Evolutionary conservation across 768 basidiomycete species (phyloP).

Genomic region (Fistulinella prunicolor): DNA sequence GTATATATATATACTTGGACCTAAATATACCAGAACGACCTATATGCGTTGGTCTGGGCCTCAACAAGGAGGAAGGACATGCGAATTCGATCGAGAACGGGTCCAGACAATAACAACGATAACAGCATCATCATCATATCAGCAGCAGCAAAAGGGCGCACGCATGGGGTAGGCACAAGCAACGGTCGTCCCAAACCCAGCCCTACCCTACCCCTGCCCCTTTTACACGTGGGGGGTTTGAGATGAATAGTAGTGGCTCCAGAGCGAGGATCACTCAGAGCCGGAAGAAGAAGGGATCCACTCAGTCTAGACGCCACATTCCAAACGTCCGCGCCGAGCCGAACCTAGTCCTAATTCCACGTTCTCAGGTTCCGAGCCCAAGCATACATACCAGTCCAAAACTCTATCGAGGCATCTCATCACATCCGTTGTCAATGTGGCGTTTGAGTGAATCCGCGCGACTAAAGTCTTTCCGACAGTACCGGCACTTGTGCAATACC

Average conservation of each 20-base stretch:
- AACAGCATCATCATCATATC: not conserved
- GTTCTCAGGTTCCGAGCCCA: constrained; percentile 15
- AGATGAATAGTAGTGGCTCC: constrained; percentile 17
- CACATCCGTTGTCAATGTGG: constrained; percentile 80
- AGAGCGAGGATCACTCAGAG: constrained; percentile 14
- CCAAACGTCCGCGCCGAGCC: constrained; percentile 8
- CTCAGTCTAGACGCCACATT: constrained; percentile 13
- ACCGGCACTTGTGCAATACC: constrained; percentile 65
- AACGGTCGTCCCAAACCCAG: not conserved
- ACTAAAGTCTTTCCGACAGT: constrained; percentile 77
- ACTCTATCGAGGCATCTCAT: constrained; percentile 50
- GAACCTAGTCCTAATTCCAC: constrained; percentile 10
- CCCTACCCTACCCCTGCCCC: not conserved
- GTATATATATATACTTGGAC: constrained; percentile 12
- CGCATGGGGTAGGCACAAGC: not conserved
- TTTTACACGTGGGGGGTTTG: constrained; percentile 7
- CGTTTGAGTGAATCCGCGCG: constrained; percentile 78
- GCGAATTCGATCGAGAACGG: constrained; percentile 4
- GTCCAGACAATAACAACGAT: constrained; percentile 5
- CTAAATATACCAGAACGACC: constrained; percentile 6
- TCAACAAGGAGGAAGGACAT: not conserved
- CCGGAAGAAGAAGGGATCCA: constrained; percentile 6
- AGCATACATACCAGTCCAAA: constrained; percentile 1
- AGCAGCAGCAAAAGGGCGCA: constrained; percentile 2
- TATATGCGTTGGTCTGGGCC: constrained; percentile 2